phyloP scores from a whole-genome alignment of 23 red algal species.

The Agarophyton chilense region DNA sequence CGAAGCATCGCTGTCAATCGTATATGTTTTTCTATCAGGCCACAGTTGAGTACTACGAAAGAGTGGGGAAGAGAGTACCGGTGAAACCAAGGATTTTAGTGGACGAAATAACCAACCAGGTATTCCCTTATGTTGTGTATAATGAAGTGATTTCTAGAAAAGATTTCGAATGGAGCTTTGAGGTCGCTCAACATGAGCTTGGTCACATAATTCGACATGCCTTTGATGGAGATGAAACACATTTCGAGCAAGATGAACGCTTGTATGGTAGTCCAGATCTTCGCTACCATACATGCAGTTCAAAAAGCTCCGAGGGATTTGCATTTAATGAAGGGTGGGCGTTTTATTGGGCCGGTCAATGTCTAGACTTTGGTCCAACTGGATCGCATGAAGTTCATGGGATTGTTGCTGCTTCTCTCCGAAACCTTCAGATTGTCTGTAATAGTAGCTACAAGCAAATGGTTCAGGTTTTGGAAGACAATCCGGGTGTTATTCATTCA shows the following conservation, averaged over 20 bases:
- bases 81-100: background rate
- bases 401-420: constrained; percentile 8
- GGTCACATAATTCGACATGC: background rate
- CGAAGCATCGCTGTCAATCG: background rate
- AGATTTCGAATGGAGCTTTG: background rate
- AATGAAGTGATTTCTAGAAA: background rate
- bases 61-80: background rate
- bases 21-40: background rate
- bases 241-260: background rate
- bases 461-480: background rate
- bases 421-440: constrained; percentile 9
- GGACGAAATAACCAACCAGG: background rate
- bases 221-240: background rate
- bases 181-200: constrained; percentile 3
- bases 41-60: background rate
- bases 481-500: background rate
- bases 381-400: background rate
- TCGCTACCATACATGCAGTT: background rate
- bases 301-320: background rate
- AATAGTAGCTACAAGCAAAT: background rate
- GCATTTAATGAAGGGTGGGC: constrained; percentile 50
- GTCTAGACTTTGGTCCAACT: background rate
- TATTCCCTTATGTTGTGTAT: background rate
- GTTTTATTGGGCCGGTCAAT: constrained; percentile 1
- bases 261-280: background rate